phyloP scores from a whole-genome alignment of 2,329 filamentous ascomycete genomes.

The Tolypocladium sp. region DNA sequence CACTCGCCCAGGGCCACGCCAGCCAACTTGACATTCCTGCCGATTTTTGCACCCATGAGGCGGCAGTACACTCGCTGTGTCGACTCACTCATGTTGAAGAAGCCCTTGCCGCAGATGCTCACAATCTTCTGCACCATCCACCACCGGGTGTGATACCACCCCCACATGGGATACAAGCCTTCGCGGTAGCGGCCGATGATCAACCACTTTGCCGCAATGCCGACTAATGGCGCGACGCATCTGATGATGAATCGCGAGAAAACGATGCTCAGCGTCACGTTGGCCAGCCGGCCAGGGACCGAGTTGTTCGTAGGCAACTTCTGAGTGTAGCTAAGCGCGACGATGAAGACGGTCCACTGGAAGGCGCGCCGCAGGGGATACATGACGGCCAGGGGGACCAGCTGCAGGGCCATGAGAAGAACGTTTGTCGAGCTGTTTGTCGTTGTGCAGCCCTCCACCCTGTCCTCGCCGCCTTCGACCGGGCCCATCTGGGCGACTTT shows the following conservation, averaged over 20 bases:
- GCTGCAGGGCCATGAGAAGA: conserved; percentile 37
- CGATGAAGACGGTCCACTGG: conserved; percentile 44
- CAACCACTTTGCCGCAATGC: conserved; percentile 44
- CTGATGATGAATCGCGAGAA: conserved; percentile 30
- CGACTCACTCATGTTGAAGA: conserved; percentile 30
- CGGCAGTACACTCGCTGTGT: conserved; percentile 36
- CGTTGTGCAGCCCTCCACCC: conserved; percentile 24
- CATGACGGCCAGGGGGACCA: conserved; percentile 38
- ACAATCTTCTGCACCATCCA: conserved; percentile 48
- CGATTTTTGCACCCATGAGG: conserved; percentile 43
- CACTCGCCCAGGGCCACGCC: conserved; percentile 41
- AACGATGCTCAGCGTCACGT: conserved; percentile 34
- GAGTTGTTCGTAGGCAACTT: conserved; percentile 26
- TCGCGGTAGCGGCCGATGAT: conserved; percentile 43
- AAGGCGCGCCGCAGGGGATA: conserved; percentile 41
- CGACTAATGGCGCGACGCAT: conserved; percentile 32
- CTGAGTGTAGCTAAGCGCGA: conserved; percentile 31
- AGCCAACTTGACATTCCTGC: conserved; percentile 37
- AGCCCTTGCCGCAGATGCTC: conserved; percentile 36
- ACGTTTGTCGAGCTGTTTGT: conserved; percentile 40
- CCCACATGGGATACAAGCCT: conserved; percentile 52
- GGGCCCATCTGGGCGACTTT: conserved; percentile 10
- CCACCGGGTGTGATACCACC: conserved; percentile 47
- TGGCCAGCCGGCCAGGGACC: conserved; percentile 36
- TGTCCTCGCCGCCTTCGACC: conserved; percentile 2